Evolutionary conservation across 2,329 filamentous ascomycete genomes (phyloP).

Genomic region (Scedosporium dehoogii): DNA sequence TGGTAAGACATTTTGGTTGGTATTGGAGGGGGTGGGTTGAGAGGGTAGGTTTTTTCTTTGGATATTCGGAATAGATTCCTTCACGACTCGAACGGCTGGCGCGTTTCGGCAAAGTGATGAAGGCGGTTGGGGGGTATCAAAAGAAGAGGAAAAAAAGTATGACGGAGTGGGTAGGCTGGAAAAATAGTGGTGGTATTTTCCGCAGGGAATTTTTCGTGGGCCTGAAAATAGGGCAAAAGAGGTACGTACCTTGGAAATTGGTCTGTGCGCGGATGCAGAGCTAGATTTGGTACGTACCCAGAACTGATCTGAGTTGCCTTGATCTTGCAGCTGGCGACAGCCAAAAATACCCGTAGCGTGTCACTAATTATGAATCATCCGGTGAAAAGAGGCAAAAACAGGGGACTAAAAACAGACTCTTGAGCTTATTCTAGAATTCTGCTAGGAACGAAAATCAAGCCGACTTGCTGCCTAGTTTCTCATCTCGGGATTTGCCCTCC

Average conservation of each 20-base stretch:
- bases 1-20: slow-evolving; percentile 76
- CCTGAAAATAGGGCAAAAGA: slow-evolving; percentile 1
- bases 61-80: slow-evolving; percentile 29
- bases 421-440: no score
- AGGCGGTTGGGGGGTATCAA: slow-evolving; percentile 25
- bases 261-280: background rate
- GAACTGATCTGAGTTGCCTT: background rate
- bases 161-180: background rate
- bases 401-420: background rate
- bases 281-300: slow-evolving; percentile 9
- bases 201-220: background rate
- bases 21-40: slow-evolving; percentile 15
- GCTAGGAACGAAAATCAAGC: no score
- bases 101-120: slow-evolving; percentile 76
- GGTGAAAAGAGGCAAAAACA: slow-evolving; percentile 17
- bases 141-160: background rate
- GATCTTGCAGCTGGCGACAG: no score
- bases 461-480: background rate
- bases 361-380: slow-evolving; percentile 27
- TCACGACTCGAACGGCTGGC: slow-evolving; percentile 69
- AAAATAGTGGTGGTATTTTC: background rate
- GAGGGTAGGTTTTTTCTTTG: slow-evolving; percentile 7
- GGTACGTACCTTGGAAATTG: background rate
- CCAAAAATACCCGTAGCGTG: background rate
- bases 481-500: background rate